Evolutionary conservation across 2,329 filamentous ascomycete genomes (phyloP), one percentile per base, ranked within the genome.

Genomic region (Clarireedia sp.): DNA sequence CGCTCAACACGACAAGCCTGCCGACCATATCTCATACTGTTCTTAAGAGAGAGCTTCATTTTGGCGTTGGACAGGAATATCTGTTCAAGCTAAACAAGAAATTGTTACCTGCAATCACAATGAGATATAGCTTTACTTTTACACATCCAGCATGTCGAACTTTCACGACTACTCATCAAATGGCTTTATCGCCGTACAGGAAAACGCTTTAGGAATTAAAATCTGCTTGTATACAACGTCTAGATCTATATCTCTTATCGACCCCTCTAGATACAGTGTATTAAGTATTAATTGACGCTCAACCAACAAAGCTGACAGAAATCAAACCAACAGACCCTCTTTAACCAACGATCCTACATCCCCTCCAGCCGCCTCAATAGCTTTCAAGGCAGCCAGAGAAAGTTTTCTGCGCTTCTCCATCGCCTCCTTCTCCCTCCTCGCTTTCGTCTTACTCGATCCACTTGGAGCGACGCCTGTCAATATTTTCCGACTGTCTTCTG

Each of bases 401-500:
- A 91, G 68, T 67, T 80, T 78, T 62, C 85, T 74, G 64, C 88
- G 77, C 71, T 86, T 85, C 67, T 96, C 92, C 52, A 80, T 77
- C 1, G 89, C 89, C 73, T 96, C 92, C 69, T 89, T 87, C 71
- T 97, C 92, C 50, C 94, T 76, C 54, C 90, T 75, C n/a, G 90
- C 90, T 69, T 96, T 96, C 8, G 94, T 97, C 79, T 97, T 97
- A 62, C 83, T 88, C 63, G 85, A 90, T 9, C 94, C 94, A 61
- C 86, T 91, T 0, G 92, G 92, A 46, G 94, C 94, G 12, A 99
- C 94, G 5, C 91, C 92, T 7, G 82, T 89, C 71, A 99, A 81
- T 44, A 99, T 85, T 67, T 87, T 82, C 14, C 79, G 75, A 64
- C 84, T 85, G 70, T 99, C 91, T 49, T 79, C 76, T 0, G 90